Base-by-base conservation (phyloP, 192 early-diverging fungal genomes). In the Podila verticillata region DNA sequence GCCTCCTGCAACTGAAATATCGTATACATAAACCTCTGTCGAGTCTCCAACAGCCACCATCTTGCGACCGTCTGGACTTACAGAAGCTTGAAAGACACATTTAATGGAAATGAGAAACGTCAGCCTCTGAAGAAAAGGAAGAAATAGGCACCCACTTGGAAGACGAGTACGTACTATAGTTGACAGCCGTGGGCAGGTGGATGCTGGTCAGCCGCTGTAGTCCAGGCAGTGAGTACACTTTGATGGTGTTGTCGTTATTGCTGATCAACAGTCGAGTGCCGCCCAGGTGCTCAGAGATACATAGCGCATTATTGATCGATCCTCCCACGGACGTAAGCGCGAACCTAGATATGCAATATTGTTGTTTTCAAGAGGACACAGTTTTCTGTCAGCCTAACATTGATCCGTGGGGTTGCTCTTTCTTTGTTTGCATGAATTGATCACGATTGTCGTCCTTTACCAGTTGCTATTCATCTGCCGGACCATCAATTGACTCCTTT, bases 181-280 rank as follows among this genome's bases (percentile, higher is more conserved):
- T 99, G 64, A 99, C 93, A 48, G 97, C 92, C 7, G 94, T 95
- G 0, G 93, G 95, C 28, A 99, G 87, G 22, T 88, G 82, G n/a
- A 99, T 88, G 20, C 84, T 94, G 2, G 91, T 87, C 29, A 97
- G 69, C 28, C 91, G 85, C 44, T 91, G 86, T 56, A 99, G 84
- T 54, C 86, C 88, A 1, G 97, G 97, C 31, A 98, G 83, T 1
- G 92, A 88, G 78, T 93, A 92, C 6, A 99, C 90, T 71, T 96
- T 96, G 74, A 99, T 95, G 4, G 94, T 94, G 56, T 94, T 88
- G 80, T 99, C 97, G 73, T 99, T 99, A 84, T 96, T 98, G 84
- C 95, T 95, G 28, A 96, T 93, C 68, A 97, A 68, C 8, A 99
- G 84, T 6, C 94, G 91, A 2, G 91, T 91, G 24, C 88, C 88